These are phyloP conservation scores for Rugonectria rugulosa DNA, from an alignment of 2,329 filamentous ascomycete species.

Conservation along the genomic window DNA sequence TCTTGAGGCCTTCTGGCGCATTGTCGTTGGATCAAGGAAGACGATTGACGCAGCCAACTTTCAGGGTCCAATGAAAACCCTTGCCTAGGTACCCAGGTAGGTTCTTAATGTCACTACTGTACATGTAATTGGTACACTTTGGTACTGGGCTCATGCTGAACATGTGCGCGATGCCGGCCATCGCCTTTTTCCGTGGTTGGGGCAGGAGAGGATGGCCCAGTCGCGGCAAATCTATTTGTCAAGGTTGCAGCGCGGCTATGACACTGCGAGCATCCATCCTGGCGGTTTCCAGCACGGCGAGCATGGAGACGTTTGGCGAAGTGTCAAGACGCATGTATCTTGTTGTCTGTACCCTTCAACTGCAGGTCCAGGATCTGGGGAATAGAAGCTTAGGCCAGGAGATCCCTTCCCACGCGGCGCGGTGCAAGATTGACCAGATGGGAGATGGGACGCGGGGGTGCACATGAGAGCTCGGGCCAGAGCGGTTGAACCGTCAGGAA, in stretches of 20 bases:
- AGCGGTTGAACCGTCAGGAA: background rate
- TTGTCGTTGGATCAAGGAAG: background rate
- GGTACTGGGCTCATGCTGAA: background rate
- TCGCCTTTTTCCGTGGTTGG: background rate
- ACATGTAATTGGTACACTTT: too few species aligned
- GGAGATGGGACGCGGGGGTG: constrained; percentile 3
- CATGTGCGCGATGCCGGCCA: constrained; percentile 17
- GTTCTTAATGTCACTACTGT: too few species aligned
- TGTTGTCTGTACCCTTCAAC: constrained; percentile 3
- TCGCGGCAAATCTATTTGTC: constrained; percentile 18
- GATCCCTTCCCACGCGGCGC: constrained; percentile 12
- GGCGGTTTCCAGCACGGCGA: too few species aligned
- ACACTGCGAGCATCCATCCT: too few species aligned
- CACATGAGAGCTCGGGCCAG: constrained; percentile 7
- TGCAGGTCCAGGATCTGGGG: constrained; percentile 4
- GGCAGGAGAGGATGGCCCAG: constrained; percentile 1
- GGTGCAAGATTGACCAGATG: background rate
- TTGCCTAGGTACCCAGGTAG: constrained; percentile 1
- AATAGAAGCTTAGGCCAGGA: constrained; percentile 18
- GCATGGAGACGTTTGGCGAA: background rate
- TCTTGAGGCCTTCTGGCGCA: too few species aligned
- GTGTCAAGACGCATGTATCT: background rate
- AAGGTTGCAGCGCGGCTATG: constrained; percentile 10
- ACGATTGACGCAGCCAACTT: background rate
- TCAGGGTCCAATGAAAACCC: constrained; percentile 12